Evolutionary conservation across 2,329 filamentous ascomycete genomes (phyloP).

Genomic region (Piedraia hortae): DNA sequence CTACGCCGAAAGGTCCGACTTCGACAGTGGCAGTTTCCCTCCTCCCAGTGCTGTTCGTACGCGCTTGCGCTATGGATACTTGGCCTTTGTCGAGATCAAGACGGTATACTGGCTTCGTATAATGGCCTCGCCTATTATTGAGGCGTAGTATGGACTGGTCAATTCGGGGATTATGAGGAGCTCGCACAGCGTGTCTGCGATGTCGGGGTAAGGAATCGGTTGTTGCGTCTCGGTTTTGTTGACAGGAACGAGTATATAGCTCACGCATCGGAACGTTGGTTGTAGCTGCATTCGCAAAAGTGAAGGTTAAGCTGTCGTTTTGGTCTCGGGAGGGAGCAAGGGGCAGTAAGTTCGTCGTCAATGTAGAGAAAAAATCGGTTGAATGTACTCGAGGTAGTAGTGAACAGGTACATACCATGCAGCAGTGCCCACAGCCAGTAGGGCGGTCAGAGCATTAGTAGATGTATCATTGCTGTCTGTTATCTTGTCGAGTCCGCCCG

Average conservation of each 20-base stretch:
- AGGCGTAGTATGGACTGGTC: slow-evolving; percentile 3
- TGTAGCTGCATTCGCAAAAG: slow-evolving; percentile 7
- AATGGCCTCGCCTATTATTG: slow-evolving; percentile 10
- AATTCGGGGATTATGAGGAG: slow-evolving; percentile 7
- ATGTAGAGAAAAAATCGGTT: slow-evolving; percentile 6
- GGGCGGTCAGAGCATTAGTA: slow-evolving; percentile 6
- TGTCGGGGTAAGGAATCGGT: slow-evolving; percentile 3
- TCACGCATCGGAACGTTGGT: slow-evolving; percentile 8
- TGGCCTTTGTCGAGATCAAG: slow-evolving; percentile 14
- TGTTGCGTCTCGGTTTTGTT: slow-evolving; percentile 7
- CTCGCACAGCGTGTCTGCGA: slow-evolving; percentile 6
- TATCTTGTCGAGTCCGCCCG: slow-evolving; percentile 4
- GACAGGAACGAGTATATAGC: slow-evolving; percentile 10
- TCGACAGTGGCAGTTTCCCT: slow-evolving; percentile 7
- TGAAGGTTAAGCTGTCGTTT: slow-evolving; percentile 2
- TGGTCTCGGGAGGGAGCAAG: slow-evolving; percentile 4
- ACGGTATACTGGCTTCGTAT: slow-evolving; percentile 12
- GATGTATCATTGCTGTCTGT: slow-evolving; percentile 4
- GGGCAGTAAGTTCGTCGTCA: slow-evolving; percentile 3
- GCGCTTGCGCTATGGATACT: slow-evolving; percentile 11
- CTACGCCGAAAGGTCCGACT: slow-evolving; percentile 8
- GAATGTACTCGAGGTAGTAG: slow-evolving; percentile 6
- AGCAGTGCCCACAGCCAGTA: slow-evolving; percentile 10
- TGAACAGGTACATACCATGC: slow-evolving; percentile 7
- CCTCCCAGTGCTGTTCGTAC: slow-evolving; percentile 5